A percentile compares a stretch with the other conserved stretches of the same genome.
Evolutionary conservation across 2,329 filamentous ascomycete species (phyloP).

Genomic region (Neofusicoccum kwambonambiense): DNA sequence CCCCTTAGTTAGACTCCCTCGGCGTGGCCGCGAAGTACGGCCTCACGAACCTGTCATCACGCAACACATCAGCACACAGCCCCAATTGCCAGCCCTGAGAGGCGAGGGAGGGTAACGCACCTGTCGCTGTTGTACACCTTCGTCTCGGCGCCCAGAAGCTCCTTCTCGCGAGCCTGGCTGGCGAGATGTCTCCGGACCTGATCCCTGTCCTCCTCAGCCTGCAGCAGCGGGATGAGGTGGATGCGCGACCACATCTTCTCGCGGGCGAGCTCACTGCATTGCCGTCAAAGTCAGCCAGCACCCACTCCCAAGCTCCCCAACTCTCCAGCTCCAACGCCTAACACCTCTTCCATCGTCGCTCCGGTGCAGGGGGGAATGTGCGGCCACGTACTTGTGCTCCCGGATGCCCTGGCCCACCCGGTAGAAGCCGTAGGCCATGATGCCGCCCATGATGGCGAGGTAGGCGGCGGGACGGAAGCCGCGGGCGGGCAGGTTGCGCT

Average conservation of each 20-base stretch:
- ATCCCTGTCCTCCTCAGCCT: conserved; percentile 96
- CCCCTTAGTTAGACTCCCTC: conserved; percentile 56
- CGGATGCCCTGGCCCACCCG: conserved; percentile 77
- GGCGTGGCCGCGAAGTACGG: conserved; percentile 77
- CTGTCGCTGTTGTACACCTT: conserved; percentile 86
- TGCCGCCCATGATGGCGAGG: conserved; percentile 69
- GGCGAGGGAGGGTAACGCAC: conserved; percentile 51
- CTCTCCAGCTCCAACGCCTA: not conserved
- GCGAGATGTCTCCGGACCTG: conserved; percentile 83
- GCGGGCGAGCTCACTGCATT: conserved; percentile 76
- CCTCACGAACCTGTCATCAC: conserved; percentile 55
- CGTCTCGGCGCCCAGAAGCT: conserved; percentile 77
- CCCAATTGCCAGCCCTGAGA: not conserved
- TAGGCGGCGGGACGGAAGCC: conserved; percentile 84
- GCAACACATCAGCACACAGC: not conserved
- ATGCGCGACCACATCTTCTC: conserved; percentile 99
- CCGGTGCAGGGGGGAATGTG: not conserved
- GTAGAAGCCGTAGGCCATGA: conserved; percentile 92
- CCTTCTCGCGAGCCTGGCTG: conserved; percentile 86
- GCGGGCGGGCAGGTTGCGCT: conserved; percentile 89
- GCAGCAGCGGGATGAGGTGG: conserved; percentile 86
- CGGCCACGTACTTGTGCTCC: conserved; percentile 76
- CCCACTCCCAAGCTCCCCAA: not conserved
- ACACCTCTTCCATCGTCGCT: not conserved
- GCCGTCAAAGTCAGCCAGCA: not conserved